A percentile compares a stretch with the other conserved stretches of the same genome.
Evolutionary conservation across 169 alveolate species (phyloP).

Genomic region (Cryptosporidium parvum): DNA sequence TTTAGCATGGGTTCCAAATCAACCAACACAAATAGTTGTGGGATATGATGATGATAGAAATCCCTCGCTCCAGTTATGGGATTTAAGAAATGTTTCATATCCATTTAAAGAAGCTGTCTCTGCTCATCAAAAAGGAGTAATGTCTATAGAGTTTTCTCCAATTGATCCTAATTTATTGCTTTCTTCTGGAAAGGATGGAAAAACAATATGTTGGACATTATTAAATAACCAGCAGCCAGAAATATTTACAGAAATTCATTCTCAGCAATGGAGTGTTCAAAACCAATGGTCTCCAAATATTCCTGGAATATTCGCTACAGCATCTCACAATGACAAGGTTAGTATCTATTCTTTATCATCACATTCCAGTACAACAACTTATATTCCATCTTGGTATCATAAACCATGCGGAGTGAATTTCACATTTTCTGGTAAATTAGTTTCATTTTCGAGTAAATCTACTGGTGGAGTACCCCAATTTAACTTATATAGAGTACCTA

Average conservation of each 20-base stretch:
- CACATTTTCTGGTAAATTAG: slow-evolving; percentile 80
- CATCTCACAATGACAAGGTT: slow-evolving; percentile 79
- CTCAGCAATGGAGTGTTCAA: slow-evolving; percentile 80
- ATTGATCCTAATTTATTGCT: slow-evolving; percentile 84
- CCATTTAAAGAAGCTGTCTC: slow-evolving; percentile 85
- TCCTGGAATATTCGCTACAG: slow-evolving; percentile 81
- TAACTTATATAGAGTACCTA: slow-evolving; percentile 56
- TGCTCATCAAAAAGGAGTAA: slow-evolving; percentile 86
- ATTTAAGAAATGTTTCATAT: slow-evolving; percentile 84
- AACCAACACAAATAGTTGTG: slow-evolving; percentile 85
- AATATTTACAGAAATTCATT: slow-evolving; percentile 76
- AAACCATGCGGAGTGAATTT: slow-evolving; percentile 79
- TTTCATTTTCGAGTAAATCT: slow-evolving; percentile 35
- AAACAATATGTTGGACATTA: slow-evolving; percentile 85
- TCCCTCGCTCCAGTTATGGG: slow-evolving; percentile 89
- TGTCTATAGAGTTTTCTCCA: slow-evolving; percentile 82
- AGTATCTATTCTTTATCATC: slow-evolving; percentile 78
- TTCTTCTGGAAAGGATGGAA: slow-evolving; percentile 85
- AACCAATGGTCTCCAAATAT: slow-evolving; percentile 80
- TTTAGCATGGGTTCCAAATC: slow-evolving; percentile 87
- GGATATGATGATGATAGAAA: slow-evolving; percentile 87
- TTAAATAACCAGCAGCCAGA: slow-evolving; percentile 77
- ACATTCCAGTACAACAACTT: slow-evolving; percentile 77
- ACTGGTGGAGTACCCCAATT: slow-evolving; percentile 13
- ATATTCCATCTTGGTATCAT: slow-evolving; percentile 79